These are phyloP conservation scores for Cubamyces sp. DNA, from an alignment of 768 basidiomycete species.

Conservation along the genomic window DNA sequence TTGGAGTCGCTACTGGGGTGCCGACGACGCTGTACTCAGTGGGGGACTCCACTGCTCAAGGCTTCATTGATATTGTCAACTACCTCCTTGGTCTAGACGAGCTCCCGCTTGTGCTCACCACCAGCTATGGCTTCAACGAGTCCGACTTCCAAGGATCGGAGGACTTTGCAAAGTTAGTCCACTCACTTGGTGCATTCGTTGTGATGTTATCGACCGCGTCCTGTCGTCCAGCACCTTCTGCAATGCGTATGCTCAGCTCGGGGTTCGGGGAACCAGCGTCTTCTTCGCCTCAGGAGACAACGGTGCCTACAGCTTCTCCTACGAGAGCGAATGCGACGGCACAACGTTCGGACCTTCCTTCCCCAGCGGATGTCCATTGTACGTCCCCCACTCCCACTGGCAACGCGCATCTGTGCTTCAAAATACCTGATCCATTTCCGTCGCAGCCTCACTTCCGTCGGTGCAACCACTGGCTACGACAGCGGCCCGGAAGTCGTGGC, in stretches of 20 bases:
- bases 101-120: slow-evolving; percentile 39
- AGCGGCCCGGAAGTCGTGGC: slow-evolving; percentile 27
- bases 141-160: slow-evolving; percentile 21
- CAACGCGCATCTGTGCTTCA: no score
- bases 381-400: slow-evolving; percentile 6
- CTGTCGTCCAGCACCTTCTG: slow-evolving; percentile 33
- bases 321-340: slow-evolving; percentile 44
- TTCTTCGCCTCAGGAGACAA: slow-evolving; percentile 44
- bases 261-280: slow-evolving; percentile 40
- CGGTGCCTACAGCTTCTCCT: slow-evolving; percentile 37
- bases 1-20: slow-evolving; percentile 38
- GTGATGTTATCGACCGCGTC: no score
- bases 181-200: no score
- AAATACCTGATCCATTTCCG: not conserved
- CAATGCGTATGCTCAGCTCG: slow-evolving; percentile 40
- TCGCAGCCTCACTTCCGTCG: slow-evolving; percentile 32
- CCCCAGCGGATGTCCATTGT: slow-evolving; percentile 42
- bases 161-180: slow-evolving; percentile 33
- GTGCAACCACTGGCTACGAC: slow-evolving; percentile 27
- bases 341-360: slow-evolving; percentile 39
- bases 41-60: slow-evolving; percentile 22
- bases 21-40: slow-evolving; percentile 37
- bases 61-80: slow-evolving; percentile 15
- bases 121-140: slow-evolving; percentile 41
- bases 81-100: slow-evolving; percentile 29